A percentile compares a stretch with the other conserved stretches of the same genome.
Conservation (phyloP, 1,139 yeast species). For the Sugiyamaella xylanicola region DNA sequence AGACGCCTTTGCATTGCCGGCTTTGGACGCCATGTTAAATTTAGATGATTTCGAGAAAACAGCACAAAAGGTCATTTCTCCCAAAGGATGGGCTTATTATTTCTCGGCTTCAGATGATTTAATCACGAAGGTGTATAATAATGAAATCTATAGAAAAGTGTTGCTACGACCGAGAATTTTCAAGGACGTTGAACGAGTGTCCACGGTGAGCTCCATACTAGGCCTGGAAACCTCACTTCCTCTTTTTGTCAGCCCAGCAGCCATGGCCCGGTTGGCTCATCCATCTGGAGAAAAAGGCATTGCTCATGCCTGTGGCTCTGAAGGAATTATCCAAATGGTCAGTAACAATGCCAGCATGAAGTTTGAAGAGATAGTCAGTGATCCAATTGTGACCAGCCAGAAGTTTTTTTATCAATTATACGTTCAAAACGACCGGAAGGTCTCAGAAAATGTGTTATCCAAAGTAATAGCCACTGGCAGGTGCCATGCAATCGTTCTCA, state of each 20-base stretch:
- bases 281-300: conserved; percentile 69
- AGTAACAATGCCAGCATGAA: conserved; percentile 79
- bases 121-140: conserved; percentile 84
- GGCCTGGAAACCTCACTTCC: conserved; percentile 63
- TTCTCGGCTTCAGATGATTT: conserved; percentile 93
- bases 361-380: conserved; percentile 67
- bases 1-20: conserved; percentile 40
- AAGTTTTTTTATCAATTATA: conserved; percentile 91
- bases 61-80: conserved; percentile 74
- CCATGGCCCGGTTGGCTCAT: conserved; percentile 77
- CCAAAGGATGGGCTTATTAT: conserved; percentile 88
- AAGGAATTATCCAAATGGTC: conserved; percentile 74
- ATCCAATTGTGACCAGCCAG: conserved; percentile 52
- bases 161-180: conserved; percentile 82
- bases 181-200: conserved; percentile 66
- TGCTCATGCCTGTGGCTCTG: conserved; percentile 70
- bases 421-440: conserved; percentile 69
- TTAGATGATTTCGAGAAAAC: conserved; percentile 80
- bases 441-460: conserved; percentile 56
- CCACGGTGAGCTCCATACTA: conserved; percentile 48
- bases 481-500: conserved; percentile 70
- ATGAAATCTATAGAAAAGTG: conserved; percentile 78
- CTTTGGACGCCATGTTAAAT: conserved; percentile 59
- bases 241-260: conserved; percentile 77
- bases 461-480: conserved; percentile 49